Conservation (phyloP, 176 grass and related monocot genomes). For the Triticum dicoccoides region DNA sequence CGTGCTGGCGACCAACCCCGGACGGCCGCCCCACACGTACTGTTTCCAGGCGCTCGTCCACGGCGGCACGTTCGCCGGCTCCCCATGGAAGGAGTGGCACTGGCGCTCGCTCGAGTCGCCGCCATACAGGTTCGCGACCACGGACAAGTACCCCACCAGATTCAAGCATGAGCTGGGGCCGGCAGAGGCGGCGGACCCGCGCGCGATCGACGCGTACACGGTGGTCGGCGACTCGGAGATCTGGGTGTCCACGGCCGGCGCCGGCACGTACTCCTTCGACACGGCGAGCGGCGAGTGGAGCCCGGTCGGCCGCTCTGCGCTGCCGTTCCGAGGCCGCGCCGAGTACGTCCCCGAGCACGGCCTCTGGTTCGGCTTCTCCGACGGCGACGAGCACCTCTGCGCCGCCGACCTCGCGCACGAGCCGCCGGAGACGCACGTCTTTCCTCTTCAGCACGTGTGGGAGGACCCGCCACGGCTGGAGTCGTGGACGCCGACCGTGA, state of each 20-base stretch:
- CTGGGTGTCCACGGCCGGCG: background rate
- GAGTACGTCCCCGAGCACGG: background rate
- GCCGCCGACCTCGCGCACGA: background rate
- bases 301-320: background rate
- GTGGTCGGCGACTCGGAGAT: background rate
- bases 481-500: background rate
- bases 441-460: background rate
- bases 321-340: background rate
- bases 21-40: background rate
- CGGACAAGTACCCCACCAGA: background rate
- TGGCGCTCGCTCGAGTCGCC: background rate
- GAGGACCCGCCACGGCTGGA: background rate
- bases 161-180: background rate
- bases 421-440: background rate
- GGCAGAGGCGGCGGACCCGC: background rate
- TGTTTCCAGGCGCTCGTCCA: background rate
- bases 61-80: background rate
- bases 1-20: background rate
- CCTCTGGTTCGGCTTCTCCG: conserved; percentile 11
- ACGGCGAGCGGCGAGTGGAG: background rate
- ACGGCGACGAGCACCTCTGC: background rate
- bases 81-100: background rate
- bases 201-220: background rate
- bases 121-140: background rate
- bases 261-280: background rate